These are phyloP conservation scores for Cyanophora paradoxa DNA, from an alignment of 78 protist species.

Conservation along the genomic window DNA sequence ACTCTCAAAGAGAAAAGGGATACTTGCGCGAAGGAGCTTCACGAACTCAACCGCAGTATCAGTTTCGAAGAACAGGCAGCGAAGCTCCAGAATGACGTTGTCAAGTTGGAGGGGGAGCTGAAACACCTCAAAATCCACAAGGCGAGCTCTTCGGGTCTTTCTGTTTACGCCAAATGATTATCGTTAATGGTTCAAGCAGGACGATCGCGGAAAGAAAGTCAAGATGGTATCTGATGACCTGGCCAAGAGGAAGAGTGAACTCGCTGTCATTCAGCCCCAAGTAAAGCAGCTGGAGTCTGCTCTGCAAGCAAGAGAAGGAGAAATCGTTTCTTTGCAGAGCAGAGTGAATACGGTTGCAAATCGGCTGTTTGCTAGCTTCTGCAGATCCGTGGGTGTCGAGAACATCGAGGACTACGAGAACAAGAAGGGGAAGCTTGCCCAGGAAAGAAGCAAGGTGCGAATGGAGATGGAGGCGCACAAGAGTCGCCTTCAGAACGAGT, in stretches of 20 bases:
- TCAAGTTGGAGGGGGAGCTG: too few species aligned
- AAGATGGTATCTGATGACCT: background rate
- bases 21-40: background rate
- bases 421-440: too few species aligned
- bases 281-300: background rate
- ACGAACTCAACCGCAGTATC: background rate
- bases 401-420: constrained; percentile 12
- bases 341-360: background rate
- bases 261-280: background rate
- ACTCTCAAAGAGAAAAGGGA: background rate
- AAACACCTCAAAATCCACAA: too few species aligned
- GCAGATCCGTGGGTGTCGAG: background rate
- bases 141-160: too few species aligned
- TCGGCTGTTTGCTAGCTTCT: background rate
- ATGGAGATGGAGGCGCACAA: background rate
- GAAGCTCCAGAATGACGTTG: too few species aligned
- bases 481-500: too few species aligned
- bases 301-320: background rate
- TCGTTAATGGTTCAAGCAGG: background rate
- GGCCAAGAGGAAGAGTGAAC: background rate
- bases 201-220: background rate
- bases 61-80: background rate
- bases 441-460: too few species aligned
- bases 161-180: too few species aligned
- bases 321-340: background rate